A percentile compares a stretch with the other conserved stretches of the same genome.
phyloP scores from a whole-genome alignment of 2,329 filamentous ascomycete species.

The Emericellopsis cladophorae region DNA sequence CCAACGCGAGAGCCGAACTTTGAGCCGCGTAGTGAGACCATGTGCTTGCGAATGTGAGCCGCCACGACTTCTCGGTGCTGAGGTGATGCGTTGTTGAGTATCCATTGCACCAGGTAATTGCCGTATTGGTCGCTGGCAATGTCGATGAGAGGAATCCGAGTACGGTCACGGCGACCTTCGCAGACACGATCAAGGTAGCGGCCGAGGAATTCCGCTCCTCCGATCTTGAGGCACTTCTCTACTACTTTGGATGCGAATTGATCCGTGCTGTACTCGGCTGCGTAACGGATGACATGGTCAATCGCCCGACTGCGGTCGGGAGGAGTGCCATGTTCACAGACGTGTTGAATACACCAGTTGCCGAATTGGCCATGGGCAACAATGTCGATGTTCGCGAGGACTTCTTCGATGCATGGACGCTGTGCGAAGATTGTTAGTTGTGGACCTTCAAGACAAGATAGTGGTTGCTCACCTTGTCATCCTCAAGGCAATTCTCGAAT shows the following conservation, averaged over 20 bases:
- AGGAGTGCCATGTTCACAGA: conserved; percentile 90
- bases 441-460: conserved; percentile 3
- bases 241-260: conserved; percentile 99
- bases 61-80: conserved; percentile 91
- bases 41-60: conserved; percentile 93
- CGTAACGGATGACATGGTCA: conserved; percentile 88
- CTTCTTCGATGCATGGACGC: conserved; percentile 95
- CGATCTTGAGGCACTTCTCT: conserved; percentile 97
- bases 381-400: conserved; percentile 87
- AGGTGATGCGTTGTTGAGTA: conserved; percentile 73
- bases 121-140: conserved; percentile 98
- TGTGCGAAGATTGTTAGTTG: conserved; percentile 21
- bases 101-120: conserved; percentile 97
- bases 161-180: conserved; percentile 78
- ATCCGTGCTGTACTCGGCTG: conserved; percentile 95
- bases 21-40: conserved; percentile 95
- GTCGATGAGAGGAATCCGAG: conserved; percentile 92
- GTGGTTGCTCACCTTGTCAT: conserved; percentile 66
- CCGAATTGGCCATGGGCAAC: conserved; percentile 96
- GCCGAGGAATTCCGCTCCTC: conserved; percentile 76
- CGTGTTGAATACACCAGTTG: conserved; percentile 99
- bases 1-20: conserved; percentile 98
- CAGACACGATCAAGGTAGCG: conserved; percentile 91
- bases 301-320: conserved; percentile 86
- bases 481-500: conserved; percentile 97